Base-by-base conservation (phyloP, 2,329 filamentous ascomycete genomes). In the Lachnellula hyalina region DNA sequence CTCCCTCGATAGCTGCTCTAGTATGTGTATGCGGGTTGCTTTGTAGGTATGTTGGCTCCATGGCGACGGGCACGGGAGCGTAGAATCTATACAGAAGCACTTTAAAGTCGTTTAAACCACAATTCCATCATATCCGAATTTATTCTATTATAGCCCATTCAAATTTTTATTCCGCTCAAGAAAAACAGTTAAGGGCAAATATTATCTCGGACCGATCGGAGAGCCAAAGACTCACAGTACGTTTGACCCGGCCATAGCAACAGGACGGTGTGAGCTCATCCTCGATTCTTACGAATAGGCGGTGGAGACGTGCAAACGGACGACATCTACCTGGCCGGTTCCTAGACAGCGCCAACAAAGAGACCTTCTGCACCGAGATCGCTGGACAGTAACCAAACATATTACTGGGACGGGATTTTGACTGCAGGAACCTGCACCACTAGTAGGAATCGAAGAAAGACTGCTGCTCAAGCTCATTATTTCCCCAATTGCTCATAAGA, bases 341-440 rank as follows among this genome's bases (percentile, higher is more conserved):
- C 74, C 74, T 59, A 76, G 75, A 76, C 72, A 73, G 61, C 62
- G 64, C 66, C 66, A 70, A 78, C 76, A 78, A 79, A 78, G 75
- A 69, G 67, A 62, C 65, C 51, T 61, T 63, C 60, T 59, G 68
- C 70, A 67, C 73, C 74, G 73, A 77, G 73, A 61, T 57, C 59
- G 53, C 56, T 57, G 28, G 57, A 62, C 54, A 60, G 61, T 53
- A 49, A 50, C 55, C 54, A 55, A 61, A 63, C 61, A 64, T 60
- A 61, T 51, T 49, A 45, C 59, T 61, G 44, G 57, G 45, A 61
- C 44, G 49, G 51, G 28, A 48, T 61, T 65, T 57, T 56, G 57
- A 62, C 58, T 61, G 59, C 61, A 63, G 55, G 49, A 59, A 57
- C 49, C 58, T 61, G 59, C 56, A 63, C 59, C 56, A 52, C 59